Conservation (phyloP, 2,329 filamentous ascomycete species). For the Aspergillus carbonarius region DNA sequence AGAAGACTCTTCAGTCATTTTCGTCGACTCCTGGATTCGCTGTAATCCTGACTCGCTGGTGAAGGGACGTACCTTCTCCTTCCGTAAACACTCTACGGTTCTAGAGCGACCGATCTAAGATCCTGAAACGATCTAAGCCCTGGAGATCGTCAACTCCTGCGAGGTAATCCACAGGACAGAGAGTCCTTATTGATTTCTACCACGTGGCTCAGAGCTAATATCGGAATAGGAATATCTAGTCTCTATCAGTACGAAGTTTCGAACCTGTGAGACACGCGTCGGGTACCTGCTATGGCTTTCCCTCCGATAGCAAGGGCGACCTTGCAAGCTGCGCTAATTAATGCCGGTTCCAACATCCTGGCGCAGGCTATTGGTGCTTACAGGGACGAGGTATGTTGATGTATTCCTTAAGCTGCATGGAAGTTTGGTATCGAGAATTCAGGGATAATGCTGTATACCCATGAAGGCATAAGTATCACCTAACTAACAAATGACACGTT, state of each 20-base stretch:
- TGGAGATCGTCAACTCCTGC: not conserved
- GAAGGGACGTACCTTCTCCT: not conserved
- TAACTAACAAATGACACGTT: not conserved
- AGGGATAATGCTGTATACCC: not conserved
- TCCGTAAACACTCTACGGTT: not conserved
- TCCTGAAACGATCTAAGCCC: not conserved
- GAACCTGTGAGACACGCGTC: not conserved
- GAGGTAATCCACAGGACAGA: not conserved
- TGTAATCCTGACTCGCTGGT: not conserved
- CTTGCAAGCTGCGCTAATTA: conserved; percentile 54
- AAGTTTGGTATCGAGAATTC: not conserved
- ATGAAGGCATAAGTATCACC: not conserved
- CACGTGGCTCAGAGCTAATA: not conserved
- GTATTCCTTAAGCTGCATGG: conserved; percentile 11
- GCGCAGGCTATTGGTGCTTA: conserved; percentile 57
- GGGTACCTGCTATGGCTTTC: conserved; percentile 21
- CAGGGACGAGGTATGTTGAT: conserved; percentile 40
- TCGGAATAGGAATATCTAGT: not conserved
- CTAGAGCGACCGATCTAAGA: not conserved
- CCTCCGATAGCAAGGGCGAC: conserved; percentile 56
- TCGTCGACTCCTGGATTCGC: not conserved
- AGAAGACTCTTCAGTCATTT: not conserved
- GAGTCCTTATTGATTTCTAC: not conserved
- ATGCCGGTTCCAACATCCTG: conserved; percentile 55
- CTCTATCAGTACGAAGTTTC: not conserved